Evolutionary conservation across 2,329 filamentous ascomycete genomes (phyloP), one percentile per base, ranked within the genome.

Genomic region (Xylariaceae sp.): DNA sequence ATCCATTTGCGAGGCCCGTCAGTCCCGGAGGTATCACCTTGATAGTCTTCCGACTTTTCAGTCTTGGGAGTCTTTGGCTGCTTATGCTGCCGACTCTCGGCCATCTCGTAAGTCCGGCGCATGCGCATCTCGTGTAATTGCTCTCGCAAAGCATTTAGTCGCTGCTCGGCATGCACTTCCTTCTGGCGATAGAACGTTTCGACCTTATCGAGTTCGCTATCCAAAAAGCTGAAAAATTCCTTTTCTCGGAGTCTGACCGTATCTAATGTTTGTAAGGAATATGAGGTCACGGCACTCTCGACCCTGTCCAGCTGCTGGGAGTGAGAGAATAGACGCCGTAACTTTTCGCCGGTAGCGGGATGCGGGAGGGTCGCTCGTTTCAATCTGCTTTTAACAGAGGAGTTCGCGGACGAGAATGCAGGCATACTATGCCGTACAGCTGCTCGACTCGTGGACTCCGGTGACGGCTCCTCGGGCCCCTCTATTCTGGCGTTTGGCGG

Each of bases 101-200:
- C 74, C 59, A 91, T 78, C 70, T 97, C 91, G 55, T 88, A 82
- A 34, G 90, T 81, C 18, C 93, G 86, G 11, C 88, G 84, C 71
- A 95, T 91, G 50, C 92, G 84, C 91, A 97, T 96, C 67, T 95
- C 89, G 70, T 96, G 92, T 37, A 99, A 80, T 72, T 99, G 94
- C 55, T 92, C 85, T 48, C 89, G 84, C 51, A 99, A 78, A 3
- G 88, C 73, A 0, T 78, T 76, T 23, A 97, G 77, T 1, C 92
- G 84, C 57, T 87, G 77, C 0, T 85, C 88, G 0, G 93, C 90
- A 71, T 97, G 90, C 34, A 89, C 82, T 71, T 99, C 94, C 71
- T 97, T 97, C 65, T 84, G 77, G 66, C 84, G 86, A 77, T 97
- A 97, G 70, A 99, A 99, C 0, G 79, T 76, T 71, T 99, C 92